Evolutionary conservation across 352 stramenopile species (phyloP).

Genomic region (Globisporangium lucens): DNA sequence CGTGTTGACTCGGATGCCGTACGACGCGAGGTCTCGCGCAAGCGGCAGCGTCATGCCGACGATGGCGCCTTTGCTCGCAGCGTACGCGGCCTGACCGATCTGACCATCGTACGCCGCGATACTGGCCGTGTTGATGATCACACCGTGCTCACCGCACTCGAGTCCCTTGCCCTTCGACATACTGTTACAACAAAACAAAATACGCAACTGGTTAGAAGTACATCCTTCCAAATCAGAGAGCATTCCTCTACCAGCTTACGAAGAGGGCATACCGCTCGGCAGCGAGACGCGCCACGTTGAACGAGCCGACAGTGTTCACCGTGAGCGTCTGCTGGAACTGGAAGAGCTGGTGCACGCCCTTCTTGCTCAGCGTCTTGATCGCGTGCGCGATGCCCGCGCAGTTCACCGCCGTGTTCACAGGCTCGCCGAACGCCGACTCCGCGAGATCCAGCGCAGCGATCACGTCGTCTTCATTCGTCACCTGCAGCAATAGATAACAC

Average conservation of each 20-base stretch:
- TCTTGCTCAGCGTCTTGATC: constrained; percentile 92
- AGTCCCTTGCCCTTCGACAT: constrained; percentile 79
- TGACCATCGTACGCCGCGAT: constrained; percentile 98
- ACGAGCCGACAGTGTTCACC: constrained; percentile 96
- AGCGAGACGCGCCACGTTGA: constrained; percentile 96
- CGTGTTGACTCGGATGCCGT: constrained; percentile 96
- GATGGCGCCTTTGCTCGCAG: constrained; percentile 95
- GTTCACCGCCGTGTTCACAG: constrained; percentile 94
- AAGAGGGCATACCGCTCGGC: constrained; percentile 79
- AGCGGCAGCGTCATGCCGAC: constrained; percentile 97
- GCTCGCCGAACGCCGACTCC: constrained; percentile 89
- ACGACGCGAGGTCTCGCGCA: constrained; percentile 91
- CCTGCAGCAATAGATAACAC: constrained; percentile 38
- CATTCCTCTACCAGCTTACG: background rate
- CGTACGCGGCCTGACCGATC: constrained; percentile 96
- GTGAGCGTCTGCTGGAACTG: constrained; percentile 95
- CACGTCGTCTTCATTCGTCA: constrained; percentile 90
- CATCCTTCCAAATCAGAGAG: background rate
- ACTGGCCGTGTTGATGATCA: constrained; percentile 98
- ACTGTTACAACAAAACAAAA: constrained; percentile 28
- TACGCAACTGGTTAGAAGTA: constrained; percentile 1
- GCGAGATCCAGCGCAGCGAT: constrained; percentile 88
- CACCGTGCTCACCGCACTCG: constrained; percentile 87
- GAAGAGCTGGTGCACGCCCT: constrained; percentile 88
- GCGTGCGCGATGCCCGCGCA: constrained; percentile 94